Evolutionary conservation across 192 early-diverging fungal genomes (phyloP).

Genomic region (Umbelopsis vinacea): DNA sequence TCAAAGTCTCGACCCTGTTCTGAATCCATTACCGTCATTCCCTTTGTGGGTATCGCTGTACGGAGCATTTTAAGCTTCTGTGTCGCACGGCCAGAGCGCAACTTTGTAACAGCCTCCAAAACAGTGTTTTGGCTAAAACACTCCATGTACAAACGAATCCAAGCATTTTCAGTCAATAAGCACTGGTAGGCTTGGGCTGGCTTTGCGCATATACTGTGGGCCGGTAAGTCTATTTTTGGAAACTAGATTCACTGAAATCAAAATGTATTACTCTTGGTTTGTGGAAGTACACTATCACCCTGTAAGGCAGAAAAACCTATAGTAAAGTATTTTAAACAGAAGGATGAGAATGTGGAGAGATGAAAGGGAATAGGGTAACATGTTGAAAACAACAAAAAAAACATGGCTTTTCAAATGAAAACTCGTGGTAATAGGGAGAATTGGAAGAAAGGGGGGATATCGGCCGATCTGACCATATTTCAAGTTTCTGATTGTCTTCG

Average conservation of each 20-base stretch:
- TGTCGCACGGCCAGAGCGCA: no score
- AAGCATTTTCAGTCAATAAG: no score
- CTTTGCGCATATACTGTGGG: no score
- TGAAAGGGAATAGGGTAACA: no score
- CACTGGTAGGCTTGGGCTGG: no score
- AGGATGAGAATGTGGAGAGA: not conserved
- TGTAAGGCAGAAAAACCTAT: not conserved
- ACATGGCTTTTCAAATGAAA: not conserved
- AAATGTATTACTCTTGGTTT: not conserved
- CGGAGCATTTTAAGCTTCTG: no score
- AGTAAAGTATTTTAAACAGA: not conserved
- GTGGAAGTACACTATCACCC: not conserved
- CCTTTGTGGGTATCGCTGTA: not conserved
- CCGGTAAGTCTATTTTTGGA: no score
- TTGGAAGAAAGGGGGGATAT: not conserved
- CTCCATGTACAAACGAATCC: no score
- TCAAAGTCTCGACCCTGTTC: not conserved
- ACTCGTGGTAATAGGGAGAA: not conserved
- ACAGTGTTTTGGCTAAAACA: no score
- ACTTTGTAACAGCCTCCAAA: no score
- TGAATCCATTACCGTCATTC: not conserved
- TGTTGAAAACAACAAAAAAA: no score
- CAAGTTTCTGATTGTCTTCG: not conserved
- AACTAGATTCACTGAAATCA: no score
- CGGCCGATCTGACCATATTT: not conserved